Evolutionary conservation across 495 filamentous ascomycete species (phyloP).

Genomic region (Pseudomonodictys pantanalensis): DNA sequence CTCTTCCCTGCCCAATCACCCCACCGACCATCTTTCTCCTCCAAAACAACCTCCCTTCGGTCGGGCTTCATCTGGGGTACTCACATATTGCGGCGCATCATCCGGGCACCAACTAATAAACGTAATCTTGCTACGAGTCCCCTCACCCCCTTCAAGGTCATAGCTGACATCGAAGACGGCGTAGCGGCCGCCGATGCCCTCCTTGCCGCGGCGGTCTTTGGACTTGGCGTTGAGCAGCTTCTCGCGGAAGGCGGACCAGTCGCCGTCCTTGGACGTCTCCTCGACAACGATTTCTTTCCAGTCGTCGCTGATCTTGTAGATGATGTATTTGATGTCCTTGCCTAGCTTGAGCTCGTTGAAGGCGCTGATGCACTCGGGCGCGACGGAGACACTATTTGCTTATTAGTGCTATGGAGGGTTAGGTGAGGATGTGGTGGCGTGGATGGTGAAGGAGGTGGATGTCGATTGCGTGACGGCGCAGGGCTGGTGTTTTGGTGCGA

Average conservation of each 20-base stretch:
- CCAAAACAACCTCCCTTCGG: not conserved
- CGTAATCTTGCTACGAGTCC: constrained; percentile 84
- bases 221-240: constrained; percentile 67
- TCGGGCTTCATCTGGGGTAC: constrained; percentile 44
- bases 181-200: constrained; percentile 70
- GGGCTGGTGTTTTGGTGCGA: not conserved
- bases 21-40: not conserved
- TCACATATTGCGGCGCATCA: constrained; percentile 76
- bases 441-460: not conserved
- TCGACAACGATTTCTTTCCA: constrained; percentile 84
- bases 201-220: constrained; percentile 61
- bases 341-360: constrained; percentile 91
- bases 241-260: constrained; percentile 62
- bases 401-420: not conserved
- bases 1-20: not conserved
- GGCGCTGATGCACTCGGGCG: constrained; percentile 71
- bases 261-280: constrained; percentile 54
- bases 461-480: too few species aligned
- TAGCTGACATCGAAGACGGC: constrained; percentile 94
- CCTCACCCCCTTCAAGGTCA: constrained; percentile 72
- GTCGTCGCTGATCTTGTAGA: constrained; percentile 95
- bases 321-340: constrained; percentile 88
- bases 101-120: constrained; percentile 93
- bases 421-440: not conserved
- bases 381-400: constrained; percentile 67